Conservation (phyloP, 2,329 filamentous ascomycete species). For the Bipolaris zeicola region DNA sequence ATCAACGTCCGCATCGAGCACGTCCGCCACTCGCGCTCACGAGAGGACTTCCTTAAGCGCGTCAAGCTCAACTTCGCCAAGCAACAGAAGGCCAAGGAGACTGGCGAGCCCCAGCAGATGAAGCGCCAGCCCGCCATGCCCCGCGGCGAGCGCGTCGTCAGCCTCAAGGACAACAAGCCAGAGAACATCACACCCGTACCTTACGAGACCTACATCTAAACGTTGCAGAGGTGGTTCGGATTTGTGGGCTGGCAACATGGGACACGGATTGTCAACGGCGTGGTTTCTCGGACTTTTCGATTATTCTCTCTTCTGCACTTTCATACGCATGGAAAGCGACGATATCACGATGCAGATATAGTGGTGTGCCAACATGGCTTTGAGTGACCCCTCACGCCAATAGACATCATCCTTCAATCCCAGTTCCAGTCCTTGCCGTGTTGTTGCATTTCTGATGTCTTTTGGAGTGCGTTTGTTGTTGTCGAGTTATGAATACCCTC, state of each 20-base stretch:
- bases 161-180: constrained; percentile 79
- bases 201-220: constrained; percentile 99
- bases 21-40: constrained; percentile 89
- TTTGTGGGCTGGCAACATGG: constrained; percentile 42
- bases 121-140: constrained; percentile 88
- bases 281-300: constrained; percentile 48
- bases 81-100: constrained; percentile 90
- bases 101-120: constrained; percentile 84
- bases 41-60: constrained; percentile 94
- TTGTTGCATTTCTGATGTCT: constrained; percentile 1
- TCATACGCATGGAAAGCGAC: constrained; percentile 48
- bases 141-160: constrained; percentile 79
- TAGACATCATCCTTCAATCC: constrained; percentile 39
- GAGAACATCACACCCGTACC: constrained; percentile 90
- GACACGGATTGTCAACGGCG: constrained; percentile 48
- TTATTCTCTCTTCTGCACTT: constrained; percentile 48
- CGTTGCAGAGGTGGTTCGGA: constrained; percentile 35
- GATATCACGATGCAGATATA: constrained; percentile 44
- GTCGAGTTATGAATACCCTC: neutral
- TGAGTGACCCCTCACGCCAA: constrained; percentile 45
- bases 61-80: constrained; percentile 95
- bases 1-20: constrained; percentile 99
- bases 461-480: neutral
- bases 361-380: constrained; percentile 44
- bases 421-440: constrained; percentile 19